Evolutionary conservation across 2,329 filamentous ascomycete species (phyloP).

Genomic region (Ascochyta pisi): DNA sequence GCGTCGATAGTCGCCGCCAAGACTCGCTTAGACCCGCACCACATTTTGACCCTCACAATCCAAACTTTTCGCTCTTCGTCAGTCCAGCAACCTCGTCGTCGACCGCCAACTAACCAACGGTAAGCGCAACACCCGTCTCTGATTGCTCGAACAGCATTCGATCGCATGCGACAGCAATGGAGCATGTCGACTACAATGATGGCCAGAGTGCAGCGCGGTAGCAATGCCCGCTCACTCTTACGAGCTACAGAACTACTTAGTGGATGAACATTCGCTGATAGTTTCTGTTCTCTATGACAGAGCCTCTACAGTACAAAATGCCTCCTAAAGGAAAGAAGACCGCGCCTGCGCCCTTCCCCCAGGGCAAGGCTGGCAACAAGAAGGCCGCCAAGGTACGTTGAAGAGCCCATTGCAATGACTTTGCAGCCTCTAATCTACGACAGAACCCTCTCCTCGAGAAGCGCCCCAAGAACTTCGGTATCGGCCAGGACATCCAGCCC

Average conservation of each 20-base stretch:
- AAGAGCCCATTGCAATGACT: background rate
- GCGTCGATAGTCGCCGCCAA: constrained; percentile 16
- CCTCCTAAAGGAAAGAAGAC: constrained; percentile 95
- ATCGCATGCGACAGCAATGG: constrained; percentile 41
- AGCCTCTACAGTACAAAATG: constrained; percentile 69
- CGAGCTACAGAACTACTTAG: constrained; percentile 60
- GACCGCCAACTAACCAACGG: constrained; percentile 45
- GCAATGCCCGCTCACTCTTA: constrained; percentile 49
- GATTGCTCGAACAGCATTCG: constrained; percentile 41
- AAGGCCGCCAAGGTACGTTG: constrained; percentile 92
- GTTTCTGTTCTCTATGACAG: constrained; percentile 99
- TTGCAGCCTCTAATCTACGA: constrained; percentile 28
- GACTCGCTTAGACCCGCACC: constrained; percentile 30
- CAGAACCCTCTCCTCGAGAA: constrained; percentile 99
- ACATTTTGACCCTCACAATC: constrained; percentile 24
- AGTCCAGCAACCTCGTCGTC: constrained; percentile 43
- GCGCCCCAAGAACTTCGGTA: constrained; percentile 95
- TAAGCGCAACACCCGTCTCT: constrained; percentile 45
- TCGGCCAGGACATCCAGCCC: constrained; percentile 86
- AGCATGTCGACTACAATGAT: constrained; percentile 45
- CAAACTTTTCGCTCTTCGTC: constrained; percentile 32
- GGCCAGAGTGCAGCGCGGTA: constrained; percentile 49
- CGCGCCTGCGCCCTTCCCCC: constrained; percentile 77
- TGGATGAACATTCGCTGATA: constrained; percentile 85
- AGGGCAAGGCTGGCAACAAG: constrained; percentile 83